Evolutionary conservation across 1,284 basidiomycete species (phyloP), one percentile per base, ranked within the genome.

Genomic region (Malassezia sympodialis): DNA sequence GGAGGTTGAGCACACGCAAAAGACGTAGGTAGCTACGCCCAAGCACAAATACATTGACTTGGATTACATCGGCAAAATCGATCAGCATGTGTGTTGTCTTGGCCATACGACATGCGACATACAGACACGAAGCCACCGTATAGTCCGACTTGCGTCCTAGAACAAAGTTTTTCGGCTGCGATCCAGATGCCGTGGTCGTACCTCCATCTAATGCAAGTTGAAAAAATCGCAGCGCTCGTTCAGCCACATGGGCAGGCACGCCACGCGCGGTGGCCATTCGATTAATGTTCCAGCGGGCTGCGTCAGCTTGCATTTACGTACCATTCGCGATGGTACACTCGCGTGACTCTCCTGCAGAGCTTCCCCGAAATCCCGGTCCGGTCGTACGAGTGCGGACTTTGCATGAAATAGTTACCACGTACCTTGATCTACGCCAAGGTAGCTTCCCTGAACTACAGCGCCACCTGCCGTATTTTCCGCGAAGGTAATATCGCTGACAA

Each of bases 11-110:
- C 0, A 85, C 86, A 67, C 88, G 85, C 5, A 96, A 84, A 24
- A 98, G 84, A 73, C 94, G 89, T 46, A 98, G 83, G 71, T 96
- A 99, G 0, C 88, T 93, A 53, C 91, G 86, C 0, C 94, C 94
- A 23, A 99, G 85, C 69, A 91, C 88, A 69, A 96, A 98, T 8
- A 99, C 94, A 70, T 98, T 98, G 65, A 96, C 89, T 60, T 73
- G 66, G 45, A 73, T 69, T 19, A 69, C 65, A 47, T 73, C 71
- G 32, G 87, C 23, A 72, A 99, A 96, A 77, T 99, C 94, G 63
- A 99, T 98, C 32, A 99, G 83, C 94, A 98, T 98, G 73, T 93
- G 89, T 0, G 86, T 88, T 17, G 78, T 77, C 76, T 93, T 88
- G 67, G 87, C 88, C 76, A 90, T 84, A 53, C 94, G 78, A 72